Percentiles rank a stretch among this genome's conserved stretches.
phyloP scores from a whole-genome alignment of 169 alveolate genomes.

The Babesia caballi region DNA sequence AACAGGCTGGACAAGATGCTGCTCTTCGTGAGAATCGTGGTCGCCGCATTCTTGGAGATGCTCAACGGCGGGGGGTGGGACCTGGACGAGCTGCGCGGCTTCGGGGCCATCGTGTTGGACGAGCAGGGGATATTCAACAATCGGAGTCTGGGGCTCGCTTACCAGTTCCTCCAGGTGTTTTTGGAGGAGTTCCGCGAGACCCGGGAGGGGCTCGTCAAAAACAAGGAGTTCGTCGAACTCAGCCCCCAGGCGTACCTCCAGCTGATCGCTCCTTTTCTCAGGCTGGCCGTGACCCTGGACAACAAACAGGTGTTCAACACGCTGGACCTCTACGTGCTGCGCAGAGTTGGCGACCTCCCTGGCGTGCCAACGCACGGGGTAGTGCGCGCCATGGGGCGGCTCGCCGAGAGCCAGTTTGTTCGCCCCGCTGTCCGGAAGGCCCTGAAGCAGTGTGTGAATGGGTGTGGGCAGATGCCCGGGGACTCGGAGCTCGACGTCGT shows the following conservation, averaged over 20 bases:
- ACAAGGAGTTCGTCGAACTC: neutral
- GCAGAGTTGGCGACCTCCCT: neutral
- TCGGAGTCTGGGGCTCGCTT: constrained; percentile 33
- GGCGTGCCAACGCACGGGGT: constrained; percentile 9
- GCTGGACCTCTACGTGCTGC: constrained; percentile 11
- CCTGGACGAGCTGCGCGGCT: neutral
- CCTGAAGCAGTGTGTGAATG: neutral
- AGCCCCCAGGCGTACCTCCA: neutral
- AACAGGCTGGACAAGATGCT: constrained; percentile 56
- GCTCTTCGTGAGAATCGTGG: constrained; percentile 44
- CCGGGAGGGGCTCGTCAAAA: neutral
- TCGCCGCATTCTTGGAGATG: constrained; percentile 36
- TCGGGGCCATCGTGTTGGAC: constrained; percentile 20
- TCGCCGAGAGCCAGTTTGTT: neutral
- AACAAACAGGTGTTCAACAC: constrained; percentile 29
- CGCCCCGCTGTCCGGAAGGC: neutral
- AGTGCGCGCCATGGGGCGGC: neutral
- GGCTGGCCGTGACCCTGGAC: neutral
- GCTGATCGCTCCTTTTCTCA: constrained; percentile 21
- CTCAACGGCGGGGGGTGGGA: constrained; percentile 44
- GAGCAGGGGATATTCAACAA: constrained; percentile 36
- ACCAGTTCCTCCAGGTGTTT: constrained; percentile 44
- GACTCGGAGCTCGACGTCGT: neutral
- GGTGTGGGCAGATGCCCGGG: too few relatives aligned
- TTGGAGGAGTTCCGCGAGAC: constrained; percentile 27